Conservation (phyloP, 805 yeast genomes). For the Schizosaccharomyces lindneri region DNA sequence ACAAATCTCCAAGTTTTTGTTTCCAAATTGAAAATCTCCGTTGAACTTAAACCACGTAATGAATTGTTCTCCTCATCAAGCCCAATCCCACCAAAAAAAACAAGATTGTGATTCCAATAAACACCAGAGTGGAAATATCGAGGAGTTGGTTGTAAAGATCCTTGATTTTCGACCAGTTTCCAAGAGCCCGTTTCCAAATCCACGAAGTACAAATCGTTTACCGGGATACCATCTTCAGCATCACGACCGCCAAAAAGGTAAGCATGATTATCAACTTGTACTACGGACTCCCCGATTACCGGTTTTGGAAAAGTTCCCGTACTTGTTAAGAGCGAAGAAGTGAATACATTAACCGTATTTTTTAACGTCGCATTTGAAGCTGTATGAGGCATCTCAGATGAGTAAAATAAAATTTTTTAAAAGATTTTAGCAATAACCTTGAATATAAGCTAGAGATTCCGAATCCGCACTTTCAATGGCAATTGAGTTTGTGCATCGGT, state of each 20-base stretch:
- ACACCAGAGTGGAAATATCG: not conserved
- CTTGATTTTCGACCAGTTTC: not conserved
- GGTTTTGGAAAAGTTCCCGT: not conserved
- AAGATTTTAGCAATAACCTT: not conserved
- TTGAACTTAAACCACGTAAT: not conserved
- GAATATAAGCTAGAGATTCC: no score
- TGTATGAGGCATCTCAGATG: not conserved
- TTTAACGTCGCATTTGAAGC: not conserved
- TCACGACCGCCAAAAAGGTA: conserved; percentile 1
- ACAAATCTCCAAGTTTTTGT: not conserved
- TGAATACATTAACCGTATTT: not conserved
- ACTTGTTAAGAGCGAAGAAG: not conserved
- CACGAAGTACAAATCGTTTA: not conserved
- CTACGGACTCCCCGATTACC: not conserved
- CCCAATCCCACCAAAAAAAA: conserved; percentile 1
- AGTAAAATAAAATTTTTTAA: not conserved
- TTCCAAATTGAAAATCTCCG: not conserved
- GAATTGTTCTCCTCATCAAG: not conserved
- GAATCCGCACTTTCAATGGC: no score
- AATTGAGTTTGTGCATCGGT: no score
- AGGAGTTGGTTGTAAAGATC: not conserved
- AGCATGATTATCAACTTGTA: not conserved
- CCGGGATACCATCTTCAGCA: not conserved
- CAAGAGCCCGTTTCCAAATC: not conserved
- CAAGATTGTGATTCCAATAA: not conserved